Percentiles rank a stretch among this genome's conserved stretches.
These are phyloP conservation scores for Tolypocladium amazonense DNA, from an alignment of 2,329 filamentous ascomycete genomes.

Conservation along the genomic window DNA sequence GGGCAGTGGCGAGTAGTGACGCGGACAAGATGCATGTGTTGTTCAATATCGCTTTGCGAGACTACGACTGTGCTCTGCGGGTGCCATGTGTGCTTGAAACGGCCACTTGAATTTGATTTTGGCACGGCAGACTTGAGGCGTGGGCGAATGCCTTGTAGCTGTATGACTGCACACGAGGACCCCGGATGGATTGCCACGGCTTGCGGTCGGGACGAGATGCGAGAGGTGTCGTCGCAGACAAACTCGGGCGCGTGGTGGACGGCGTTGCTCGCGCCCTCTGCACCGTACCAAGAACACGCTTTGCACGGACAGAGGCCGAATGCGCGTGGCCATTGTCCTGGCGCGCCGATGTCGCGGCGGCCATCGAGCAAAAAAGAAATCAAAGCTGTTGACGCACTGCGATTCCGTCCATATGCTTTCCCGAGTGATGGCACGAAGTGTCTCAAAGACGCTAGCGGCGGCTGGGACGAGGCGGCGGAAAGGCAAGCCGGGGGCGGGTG, in stretches of 20 bases:
- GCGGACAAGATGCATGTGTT: not conserved
- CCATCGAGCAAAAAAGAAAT: not conserved
- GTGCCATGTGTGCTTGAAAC: not conserved
- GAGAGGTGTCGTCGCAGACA: not conserved
- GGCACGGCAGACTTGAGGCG: not conserved
- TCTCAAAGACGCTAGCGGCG: not conserved
- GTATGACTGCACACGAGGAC: not conserved
- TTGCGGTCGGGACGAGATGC: not conserved
- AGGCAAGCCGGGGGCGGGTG: not conserved
- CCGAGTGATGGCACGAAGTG: not conserved
- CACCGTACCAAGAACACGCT: not conserved
- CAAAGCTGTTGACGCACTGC: not conserved
- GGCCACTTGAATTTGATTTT: not conserved
- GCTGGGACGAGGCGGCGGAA: not conserved
- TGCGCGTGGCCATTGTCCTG: too few species aligned
- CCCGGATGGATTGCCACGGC: not conserved
- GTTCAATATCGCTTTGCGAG: not conserved
- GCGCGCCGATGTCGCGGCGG: too few species aligned
- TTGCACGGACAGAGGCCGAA: too few species aligned
- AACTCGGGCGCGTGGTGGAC: not conserved
- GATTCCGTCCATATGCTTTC: not conserved
- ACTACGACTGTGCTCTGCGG: not conserved
- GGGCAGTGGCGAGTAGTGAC: not conserved
- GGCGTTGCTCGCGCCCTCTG: not conserved
- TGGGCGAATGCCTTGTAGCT: not conserved